Evolutionary conservation across 2,329 filamentous ascomycete species (phyloP), one percentile per base, ranked within the genome.

Genomic region (Microdochium trichocladiopsis): DNA sequence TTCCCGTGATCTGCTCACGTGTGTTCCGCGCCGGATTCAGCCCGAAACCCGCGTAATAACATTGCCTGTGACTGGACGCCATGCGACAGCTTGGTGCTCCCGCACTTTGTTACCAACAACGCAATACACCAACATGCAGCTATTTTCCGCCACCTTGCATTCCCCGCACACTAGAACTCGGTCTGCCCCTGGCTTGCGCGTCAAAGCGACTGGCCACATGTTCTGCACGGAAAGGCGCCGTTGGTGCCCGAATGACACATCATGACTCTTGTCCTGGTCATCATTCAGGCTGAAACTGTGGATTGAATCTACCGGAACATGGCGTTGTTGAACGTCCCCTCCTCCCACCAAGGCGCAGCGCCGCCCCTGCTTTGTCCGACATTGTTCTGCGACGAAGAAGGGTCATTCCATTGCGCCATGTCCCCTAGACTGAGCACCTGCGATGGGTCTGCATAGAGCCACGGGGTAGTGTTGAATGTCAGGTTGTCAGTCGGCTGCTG

Each of bases 381-480:
- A 6, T 64, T 64, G 12, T 62, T 57, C 33, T 66, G 62, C 4
- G 66, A 57, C 14, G 28, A 31, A 8, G 41, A 4, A 3, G 41
- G 41, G 33, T 69, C 62, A 4, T 64, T 56, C 21, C 63, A 65
- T 1, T 45, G 41, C 12, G 64, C 65, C 54, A 72, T 63, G 37
- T 70, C 69, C 2, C 63, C 69, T 18, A 72, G 64, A 48, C 66
- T 66, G 9, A 67, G 59, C 37, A 73, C 65, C 54, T 72, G 70
- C 10, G 66, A 68, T 0, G 69, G 66, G 51, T 73, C 70, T 1
- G 70, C 71, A 48, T 73, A 73, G 16, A 73, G 60, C 71, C 71
- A 73, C 0, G 71, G 71, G 0, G 71, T 73, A 0, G 69, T 71
- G 48, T 71, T 72, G 49, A 72, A 65, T 0, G 69, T 71, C 21